Base-by-base conservation (phyloP, 2,329 filamentous ascomycete genomes). In the Sclerotinia nivalis region DNA sequence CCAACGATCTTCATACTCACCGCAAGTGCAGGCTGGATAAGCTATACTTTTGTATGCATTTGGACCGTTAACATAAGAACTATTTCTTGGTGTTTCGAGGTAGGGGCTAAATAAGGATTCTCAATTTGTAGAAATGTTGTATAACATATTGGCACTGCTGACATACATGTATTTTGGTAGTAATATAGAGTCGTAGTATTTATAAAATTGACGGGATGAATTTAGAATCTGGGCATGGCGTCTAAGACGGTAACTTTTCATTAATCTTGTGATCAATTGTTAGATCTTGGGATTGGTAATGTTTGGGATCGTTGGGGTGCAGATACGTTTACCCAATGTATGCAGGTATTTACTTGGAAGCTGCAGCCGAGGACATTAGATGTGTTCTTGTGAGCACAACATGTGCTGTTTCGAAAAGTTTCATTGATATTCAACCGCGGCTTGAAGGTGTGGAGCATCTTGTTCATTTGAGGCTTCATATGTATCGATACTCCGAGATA, bases 341-440 rank as follows among this genome's bases (percentile, higher is more conserved):
- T 50, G 61, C 40, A 25, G 12, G 45, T 64, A 40, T 52, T 34
- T 37, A 13, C 47, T 40, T 65, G 61, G 47, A 25, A 40, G n/a
- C 22, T 37, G 18, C 47, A 64, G 47, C 47, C 9, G 15, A 25
- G 18, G 7, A 25, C 22, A 28, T 64, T 64, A 13, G 25, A 52
- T 12, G 31, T 64, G 28, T 34, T 34, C 22, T 28, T 64, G 13
- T 28, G 47, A 52, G 31, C 60, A 40, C 47, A 31, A 37, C 47
- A 64, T 45, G 37, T 56, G 37, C 64, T 45, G 64, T 66, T 66
- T 56, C 50, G 25, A 66, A 45, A 45, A 12, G 50, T 66, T 66
- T 45, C 37, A 66, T 61, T 22, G 12, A n/a, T 20, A 22, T 40
- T 22, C 15, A 40, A 22, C 61, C 47, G 12, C 7, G 25, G 43